Evolutionary conservation across 768 basidiomycete genomes (phyloP).

Genomic region (Gymnopilus dilepis): DNA sequence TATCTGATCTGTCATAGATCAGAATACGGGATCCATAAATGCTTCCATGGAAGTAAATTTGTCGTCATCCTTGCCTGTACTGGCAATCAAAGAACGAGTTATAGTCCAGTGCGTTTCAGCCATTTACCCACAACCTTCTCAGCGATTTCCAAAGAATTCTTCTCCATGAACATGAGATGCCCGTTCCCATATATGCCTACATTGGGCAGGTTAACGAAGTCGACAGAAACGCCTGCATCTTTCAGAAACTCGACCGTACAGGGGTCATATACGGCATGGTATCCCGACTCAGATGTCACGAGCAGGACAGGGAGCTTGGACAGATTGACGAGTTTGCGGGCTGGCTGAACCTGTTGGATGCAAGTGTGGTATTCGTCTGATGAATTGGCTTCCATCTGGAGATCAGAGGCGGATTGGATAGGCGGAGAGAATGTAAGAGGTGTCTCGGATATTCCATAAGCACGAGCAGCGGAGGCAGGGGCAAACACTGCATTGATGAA

Average conservation of each 20-base stretch:
- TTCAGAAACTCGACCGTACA: slow-evolving; percentile 48
- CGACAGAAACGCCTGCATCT: slow-evolving; percentile 50
- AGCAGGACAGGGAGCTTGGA: slow-evolving; percentile 49
- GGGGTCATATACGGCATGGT: slow-evolving; percentile 53
- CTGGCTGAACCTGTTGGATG: slow-evolving; percentile 47
- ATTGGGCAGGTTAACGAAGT: slow-evolving; percentile 44
- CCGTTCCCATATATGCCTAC: slow-evolving; percentile 57
- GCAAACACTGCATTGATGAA: slow-evolving; percentile 48
- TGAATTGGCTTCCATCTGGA: slow-evolving; percentile 34
- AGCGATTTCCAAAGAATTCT: slow-evolving; percentile 49
- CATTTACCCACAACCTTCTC: slow-evolving; percentile 45
- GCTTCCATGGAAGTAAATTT: too few relatives aligned
- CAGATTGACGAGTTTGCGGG: slow-evolving; percentile 48
- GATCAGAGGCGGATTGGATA: slow-evolving; percentile 41
- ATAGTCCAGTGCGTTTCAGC: slow-evolving; percentile 24
- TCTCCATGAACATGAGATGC: slow-evolving; percentile 64
- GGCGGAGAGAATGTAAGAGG: slow-evolving; percentile 51
- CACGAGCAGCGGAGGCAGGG: slow-evolving; percentile 41
- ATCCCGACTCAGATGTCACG: slow-evolving; percentile 55
- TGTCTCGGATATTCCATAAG: slow-evolving; percentile 53
- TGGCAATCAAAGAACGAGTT: neutral
- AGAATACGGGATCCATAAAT: too few relatives aligned
- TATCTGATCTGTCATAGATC: too few relatives aligned
- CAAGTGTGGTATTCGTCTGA: slow-evolving; percentile 41
- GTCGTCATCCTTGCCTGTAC: neutral